Base-by-base conservation (phyloP, 805 yeast genomes). In the Kodamaea lidongshanica region DNA sequence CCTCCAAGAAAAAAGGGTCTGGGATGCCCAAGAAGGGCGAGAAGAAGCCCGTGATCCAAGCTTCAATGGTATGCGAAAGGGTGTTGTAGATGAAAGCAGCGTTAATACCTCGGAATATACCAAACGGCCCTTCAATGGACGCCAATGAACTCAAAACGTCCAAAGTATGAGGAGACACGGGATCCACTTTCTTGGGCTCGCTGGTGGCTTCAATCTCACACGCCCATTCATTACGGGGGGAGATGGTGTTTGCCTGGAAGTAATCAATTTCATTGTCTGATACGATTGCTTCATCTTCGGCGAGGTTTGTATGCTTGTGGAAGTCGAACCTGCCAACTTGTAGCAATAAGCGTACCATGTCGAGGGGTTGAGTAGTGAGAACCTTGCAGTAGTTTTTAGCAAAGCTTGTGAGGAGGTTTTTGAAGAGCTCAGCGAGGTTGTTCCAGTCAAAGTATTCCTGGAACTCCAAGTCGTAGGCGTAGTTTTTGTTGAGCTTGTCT, bases 21-120 rank as follows among this genome's bases (percentile, higher is more conserved):
- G 96, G 95, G 17, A 86, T 74, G 12, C 82, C 79, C 30, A 83
- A 54, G 26, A 84, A 59, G 2, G 96, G 92, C 4, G 95, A 78
- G 6, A 87, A 50, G 39, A 88, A 74, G 3, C 96, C 96, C 0
- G 94, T 81, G 27, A 87, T 66, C 96, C 97, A 88, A 1, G 95
- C 85, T 48, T 84, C 89, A 26, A 87, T 59, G 0, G 95, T 81
- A 28, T 77, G 74, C 2, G 79, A 73, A 12, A 86, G 61, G 0
- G 94, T 81, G 32, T 72, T 79, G 49, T 81, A 70, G 12, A 92
- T 65, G 46, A 87, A 89, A 0, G 94, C 70, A 3, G 95, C 80
- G 49, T 83, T 80, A 23, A 77, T 70, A 7, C 87, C 85, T 46
- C 84, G 68, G 65, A 84, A 77, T 7, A 79, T 54, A 3, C 87